Evolutionary conservation across 2,329 filamentous ascomycete species (phyloP).

Genomic region (Fusarium sp.): DNA sequence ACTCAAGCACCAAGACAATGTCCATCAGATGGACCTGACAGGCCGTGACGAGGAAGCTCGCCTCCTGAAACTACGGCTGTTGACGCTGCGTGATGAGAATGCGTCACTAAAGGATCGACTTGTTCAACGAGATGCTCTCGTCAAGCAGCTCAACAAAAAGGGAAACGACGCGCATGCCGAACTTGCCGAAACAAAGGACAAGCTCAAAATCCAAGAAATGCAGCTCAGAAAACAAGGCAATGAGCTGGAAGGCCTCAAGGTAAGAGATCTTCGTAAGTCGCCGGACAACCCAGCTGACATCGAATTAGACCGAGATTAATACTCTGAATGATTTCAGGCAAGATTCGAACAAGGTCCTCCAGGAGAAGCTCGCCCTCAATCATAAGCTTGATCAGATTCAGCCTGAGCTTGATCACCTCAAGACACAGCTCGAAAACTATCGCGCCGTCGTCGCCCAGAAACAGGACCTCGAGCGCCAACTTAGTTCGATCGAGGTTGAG

Average conservation of each 20-base stretch:
- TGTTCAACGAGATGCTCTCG: conserved; percentile 67
- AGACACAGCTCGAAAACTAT: conserved; percentile 66
- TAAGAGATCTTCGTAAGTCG: conserved; percentile 40
- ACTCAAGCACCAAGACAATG: conserved; percentile 73
- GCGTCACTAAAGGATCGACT: conserved; percentile 74
- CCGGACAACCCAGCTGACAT: conserved; percentile 2
- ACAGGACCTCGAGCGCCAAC: conserved; percentile 79
- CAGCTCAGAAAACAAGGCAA: conserved; percentile 61
- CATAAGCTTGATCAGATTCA: conserved; percentile 64
- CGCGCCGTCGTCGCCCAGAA: conserved; percentile 82
- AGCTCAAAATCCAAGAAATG: conserved; percentile 58
- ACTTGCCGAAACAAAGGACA: conserved; percentile 57
- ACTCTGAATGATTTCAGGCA: conserved; percentile 74
- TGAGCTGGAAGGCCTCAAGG: conserved; percentile 61
- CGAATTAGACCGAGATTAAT: conserved; percentile 73
- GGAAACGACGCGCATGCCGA: conserved; percentile 55
- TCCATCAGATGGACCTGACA: conserved; percentile 74
- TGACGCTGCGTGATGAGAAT: conserved; percentile 81
- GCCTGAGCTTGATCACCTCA: conserved; percentile 67
- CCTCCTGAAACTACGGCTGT: conserved; percentile 73
- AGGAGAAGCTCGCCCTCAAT: conserved; percentile 65
- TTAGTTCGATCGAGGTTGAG: conserved; percentile 81
- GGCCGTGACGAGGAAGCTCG: conserved; percentile 80
- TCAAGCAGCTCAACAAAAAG: conserved; percentile 59
- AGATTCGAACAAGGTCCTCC: conserved; percentile 76